These are phyloP conservation scores for Podila verticillata DNA, from an alignment of 192 early-diverging fungal species.

Conservation along the genomic window DNA sequence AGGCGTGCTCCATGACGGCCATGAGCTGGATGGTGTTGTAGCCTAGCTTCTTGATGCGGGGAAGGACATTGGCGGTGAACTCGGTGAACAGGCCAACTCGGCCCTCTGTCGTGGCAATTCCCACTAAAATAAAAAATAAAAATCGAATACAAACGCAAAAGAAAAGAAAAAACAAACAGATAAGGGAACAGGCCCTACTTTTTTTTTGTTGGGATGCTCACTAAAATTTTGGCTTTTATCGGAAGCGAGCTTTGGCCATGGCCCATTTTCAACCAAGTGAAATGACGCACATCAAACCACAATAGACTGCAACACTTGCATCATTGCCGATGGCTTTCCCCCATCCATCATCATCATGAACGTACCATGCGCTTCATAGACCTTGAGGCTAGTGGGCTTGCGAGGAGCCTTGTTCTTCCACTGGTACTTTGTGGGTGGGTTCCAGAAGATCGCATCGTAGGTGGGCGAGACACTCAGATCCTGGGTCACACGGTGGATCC, in stretches of 20 bases:
- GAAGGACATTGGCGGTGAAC: constrained; percentile 87
- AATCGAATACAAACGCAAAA: not conserved
- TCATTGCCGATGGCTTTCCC: not conserved
- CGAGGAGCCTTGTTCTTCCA: constrained; percentile 80
- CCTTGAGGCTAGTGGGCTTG: constrained; percentile 71
- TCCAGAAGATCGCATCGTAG: constrained; percentile 95
- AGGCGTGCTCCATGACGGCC: constrained; percentile 99
- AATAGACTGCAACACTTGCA: not conserved
- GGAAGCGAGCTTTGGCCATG: too few species aligned
- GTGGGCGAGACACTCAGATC: constrained; percentile 80
- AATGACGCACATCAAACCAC: not conserved
- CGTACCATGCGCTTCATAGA: constrained; percentile 95
- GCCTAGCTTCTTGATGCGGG: constrained; percentile 83
- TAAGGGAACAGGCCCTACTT: not conserved
- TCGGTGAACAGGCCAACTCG: constrained; percentile 89
- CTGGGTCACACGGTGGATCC: constrained; percentile 86
- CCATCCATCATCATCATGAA: not conserved
- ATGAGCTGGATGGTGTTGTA: constrained; percentile 89
- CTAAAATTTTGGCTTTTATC: not conserved
- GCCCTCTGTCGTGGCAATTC: constrained; percentile 89
- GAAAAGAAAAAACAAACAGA: not conserved
- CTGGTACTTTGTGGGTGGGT: constrained; percentile 82
- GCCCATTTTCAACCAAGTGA: too few species aligned
- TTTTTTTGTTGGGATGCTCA: not conserved
- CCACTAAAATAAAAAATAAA: constrained; percentile 77